Evolutionary conservation across 176 grass and related monocot genomes (phyloP), one percentile per base, ranked within the genome.

Genomic region (Carex cristatella): DNA sequence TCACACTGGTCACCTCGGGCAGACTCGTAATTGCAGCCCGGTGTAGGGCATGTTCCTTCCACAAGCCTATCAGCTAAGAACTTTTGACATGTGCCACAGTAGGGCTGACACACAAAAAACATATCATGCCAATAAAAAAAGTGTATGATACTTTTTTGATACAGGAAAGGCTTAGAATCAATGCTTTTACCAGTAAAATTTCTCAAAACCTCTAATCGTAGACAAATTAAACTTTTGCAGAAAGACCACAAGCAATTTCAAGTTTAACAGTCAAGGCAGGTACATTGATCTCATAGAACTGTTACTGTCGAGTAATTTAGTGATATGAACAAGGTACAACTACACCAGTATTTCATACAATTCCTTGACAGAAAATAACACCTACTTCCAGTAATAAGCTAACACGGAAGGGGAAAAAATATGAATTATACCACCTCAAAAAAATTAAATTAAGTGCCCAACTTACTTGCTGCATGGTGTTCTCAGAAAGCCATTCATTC

Each of bases 1-100:
- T 99, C 96, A 92, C 93, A 99, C 82, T 99, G 93, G 82, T 99
- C 96, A 79, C 96, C 96, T 60, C 93, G 71, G 82, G 96, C 96
- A 1, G 88, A 81, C 4, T 93, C 90, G 40, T 94, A 92, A 55
- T 91, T 91, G 83, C 91, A 99, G 38, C 85, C 90, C 74, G 91
- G 72, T 31, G 90, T 99, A 48, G 96, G 96, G 9, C 96, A 99
- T 65, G 76, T 89, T 54, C 96, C 96, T 80, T 99, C 93, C 49
- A 99, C 93, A 53, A 99, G 93, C 31, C 96, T 88, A 86, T 99
- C 93, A 9, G 96, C 96, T 81, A 99, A 91, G 89, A 99, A 99
- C 40, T 81, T 90, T 81, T 91, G 81, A 66, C 96, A 99, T 4
- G 81, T 92, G 61, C 95, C 88, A 81, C 93, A 99, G 79, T 95